These are phyloP conservation scores for Monocercomonoides exilis DNA, from an alignment of 78 protist species.

Conservation along the genomic window DNA sequence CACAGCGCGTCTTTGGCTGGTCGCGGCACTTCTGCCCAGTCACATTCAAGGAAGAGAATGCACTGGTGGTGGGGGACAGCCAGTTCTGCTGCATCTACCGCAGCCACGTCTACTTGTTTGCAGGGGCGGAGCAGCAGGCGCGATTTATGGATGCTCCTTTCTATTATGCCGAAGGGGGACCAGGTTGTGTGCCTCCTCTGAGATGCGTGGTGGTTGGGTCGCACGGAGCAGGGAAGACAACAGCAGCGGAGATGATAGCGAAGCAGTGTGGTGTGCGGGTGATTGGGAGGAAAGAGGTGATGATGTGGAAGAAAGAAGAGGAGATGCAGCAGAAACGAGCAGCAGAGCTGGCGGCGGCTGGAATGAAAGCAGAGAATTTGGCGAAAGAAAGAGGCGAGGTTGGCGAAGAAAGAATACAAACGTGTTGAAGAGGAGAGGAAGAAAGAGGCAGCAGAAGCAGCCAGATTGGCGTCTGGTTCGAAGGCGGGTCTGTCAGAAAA, in stretches of 20 bases:
- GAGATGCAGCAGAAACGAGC: background rate
- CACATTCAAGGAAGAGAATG: background rate
- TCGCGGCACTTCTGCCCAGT: background rate
- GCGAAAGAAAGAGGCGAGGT: background rate
- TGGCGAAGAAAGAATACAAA: background rate
- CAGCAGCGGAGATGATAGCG: background rate
- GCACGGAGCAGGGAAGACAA: slow-evolving; percentile 6
- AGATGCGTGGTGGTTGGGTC: background rate
- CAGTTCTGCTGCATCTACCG: background rate
- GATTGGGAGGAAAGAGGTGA: background rate
- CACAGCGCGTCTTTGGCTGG: no score
- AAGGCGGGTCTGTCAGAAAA: no score
- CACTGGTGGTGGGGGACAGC: background rate
- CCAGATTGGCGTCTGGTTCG: no score
- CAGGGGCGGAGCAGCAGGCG: no score
- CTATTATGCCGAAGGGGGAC: no score
- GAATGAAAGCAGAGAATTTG: background rate
- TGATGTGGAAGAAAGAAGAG: background rate
- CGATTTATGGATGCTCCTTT: no score
- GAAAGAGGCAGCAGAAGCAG: background rate
- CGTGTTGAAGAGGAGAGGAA: background rate
- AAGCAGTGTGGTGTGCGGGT: background rate
- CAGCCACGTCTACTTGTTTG: no score
- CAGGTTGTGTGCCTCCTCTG: background rate
- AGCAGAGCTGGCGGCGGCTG: background rate